phyloP scores from a whole-genome alignment of 2,329 filamentous ascomycete genomes.

The Xylariaceae sp. region DNA sequence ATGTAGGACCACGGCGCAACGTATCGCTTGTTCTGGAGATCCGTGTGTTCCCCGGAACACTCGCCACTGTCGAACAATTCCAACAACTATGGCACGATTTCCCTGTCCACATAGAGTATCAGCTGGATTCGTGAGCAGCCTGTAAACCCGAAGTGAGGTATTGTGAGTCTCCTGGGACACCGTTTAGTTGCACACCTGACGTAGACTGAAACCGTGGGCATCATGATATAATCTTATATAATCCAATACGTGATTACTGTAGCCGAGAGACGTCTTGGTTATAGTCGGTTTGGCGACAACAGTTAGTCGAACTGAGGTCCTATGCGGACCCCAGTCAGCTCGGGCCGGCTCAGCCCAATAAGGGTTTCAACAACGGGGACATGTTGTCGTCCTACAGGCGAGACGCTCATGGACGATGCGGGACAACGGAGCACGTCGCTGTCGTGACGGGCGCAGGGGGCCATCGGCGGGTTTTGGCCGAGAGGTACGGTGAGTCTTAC shows the following conservation, averaged over 20 bases:
- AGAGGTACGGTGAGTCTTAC: conserved; percentile 18
- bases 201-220: not conserved
- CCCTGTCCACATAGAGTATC: no score
- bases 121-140: no score
- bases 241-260: not conserved
- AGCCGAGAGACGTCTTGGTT: not conserved
- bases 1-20: no score
- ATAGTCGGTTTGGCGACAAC: not conserved
- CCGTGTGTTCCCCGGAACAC: no score
- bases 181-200: no score
- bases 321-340: conserved; percentile 6
- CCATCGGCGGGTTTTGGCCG: conserved; percentile 18
- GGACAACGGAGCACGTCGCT: not conserved
- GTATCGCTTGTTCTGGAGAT: no score
- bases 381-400: not conserved
- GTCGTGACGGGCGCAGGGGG: not conserved
- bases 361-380: not conserved
- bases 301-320: conserved; percentile 1
- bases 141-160: no score
- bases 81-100: no score
- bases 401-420: not conserved
- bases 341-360: conserved; percentile 18
- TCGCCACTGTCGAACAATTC: no score
- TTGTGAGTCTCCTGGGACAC: no score
- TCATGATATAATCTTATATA: not conserved